A percentile compares a stretch with the other conserved stretches of the same genome.
Evolutionary conservation across 768 basidiomycete species (phyloP).

Genomic region (Leccinum aurantiacum): DNA sequence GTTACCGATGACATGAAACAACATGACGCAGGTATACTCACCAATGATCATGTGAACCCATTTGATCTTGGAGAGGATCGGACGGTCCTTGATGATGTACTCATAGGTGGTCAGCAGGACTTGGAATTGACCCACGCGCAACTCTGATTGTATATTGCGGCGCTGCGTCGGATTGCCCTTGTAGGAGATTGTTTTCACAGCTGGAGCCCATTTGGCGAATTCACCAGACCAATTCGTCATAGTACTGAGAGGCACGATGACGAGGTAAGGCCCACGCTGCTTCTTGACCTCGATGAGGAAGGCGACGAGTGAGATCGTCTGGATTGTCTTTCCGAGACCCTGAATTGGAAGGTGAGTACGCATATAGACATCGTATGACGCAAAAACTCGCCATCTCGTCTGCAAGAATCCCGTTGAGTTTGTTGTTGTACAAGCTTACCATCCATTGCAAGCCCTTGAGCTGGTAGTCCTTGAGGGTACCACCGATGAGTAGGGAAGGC

Average conservation of each 20-base stretch:
- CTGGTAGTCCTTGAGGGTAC: conserved; percentile 93
- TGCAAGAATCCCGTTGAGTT: conserved; percentile 90
- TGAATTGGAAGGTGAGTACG: conserved; percentile 29
- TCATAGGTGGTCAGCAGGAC: conserved; percentile 94
- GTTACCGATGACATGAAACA: conserved; percentile 4
- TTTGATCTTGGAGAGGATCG: conserved; percentile 82
- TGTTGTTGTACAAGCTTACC: conserved; percentile 97
- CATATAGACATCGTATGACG: conserved; percentile 1
- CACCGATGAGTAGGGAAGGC: conserved; percentile 75
- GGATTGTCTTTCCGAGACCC: conserved; percentile 96
- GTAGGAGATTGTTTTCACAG: conserved; percentile 77
- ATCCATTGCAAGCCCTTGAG: conserved; percentile 97
- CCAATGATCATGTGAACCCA: conserved; percentile 99
- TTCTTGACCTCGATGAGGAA: conserved; percentile 92
- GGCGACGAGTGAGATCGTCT: conserved; percentile 91
- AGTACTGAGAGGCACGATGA: conserved; percentile 93
- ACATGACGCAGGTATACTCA: conserved; percentile 29
- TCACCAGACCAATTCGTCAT: conserved; percentile 98
- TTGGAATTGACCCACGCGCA: conserved; percentile 83
- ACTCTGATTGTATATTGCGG: conserved; percentile 70
- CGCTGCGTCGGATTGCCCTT: conserved; percentile 90
- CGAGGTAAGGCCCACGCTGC: conserved; percentile 91
- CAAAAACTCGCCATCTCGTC: conserved; percentile 77
- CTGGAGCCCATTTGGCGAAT: conserved; percentile 96
- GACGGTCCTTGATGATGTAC: conserved; percentile 98